A percentile compares a stretch with the other conserved stretches of the same genome.
Conservation (phyloP, 495 filamentous ascomycete genomes). For the Penicillium herquei region DNA sequence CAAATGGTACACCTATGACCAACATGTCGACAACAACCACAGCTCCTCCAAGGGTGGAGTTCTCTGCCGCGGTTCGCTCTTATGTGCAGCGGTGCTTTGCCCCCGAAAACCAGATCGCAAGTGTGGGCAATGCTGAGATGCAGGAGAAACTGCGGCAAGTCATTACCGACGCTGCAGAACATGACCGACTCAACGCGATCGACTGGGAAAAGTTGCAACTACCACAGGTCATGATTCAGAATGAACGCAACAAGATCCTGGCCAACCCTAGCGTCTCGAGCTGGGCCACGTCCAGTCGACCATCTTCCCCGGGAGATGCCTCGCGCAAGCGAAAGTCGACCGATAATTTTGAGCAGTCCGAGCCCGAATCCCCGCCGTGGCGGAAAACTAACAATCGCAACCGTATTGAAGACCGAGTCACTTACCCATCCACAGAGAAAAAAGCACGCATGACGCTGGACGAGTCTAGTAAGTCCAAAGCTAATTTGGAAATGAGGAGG, state of each 20-base stretch:
- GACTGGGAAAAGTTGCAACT: constrained; percentile 83
- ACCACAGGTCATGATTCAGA: constrained; percentile 82
- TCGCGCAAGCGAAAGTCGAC: constrained; percentile 79
- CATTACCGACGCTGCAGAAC: constrained; percentile 76
- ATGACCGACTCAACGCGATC: constrained; percentile 61
- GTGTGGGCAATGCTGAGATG: constrained; percentile 67
- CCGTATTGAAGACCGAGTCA: constrained; percentile 74
- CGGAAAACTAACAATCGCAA: constrained; percentile 62
- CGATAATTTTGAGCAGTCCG: constrained; percentile 50
- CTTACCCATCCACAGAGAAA: constrained; percentile 61
- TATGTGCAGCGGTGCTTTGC: constrained; percentile 87
- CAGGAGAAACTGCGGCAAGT: constrained; percentile 79
- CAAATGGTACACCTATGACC: constrained; percentile 23
- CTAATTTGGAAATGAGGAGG: constrained; percentile 82
- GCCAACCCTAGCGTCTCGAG: constrained; percentile 38
- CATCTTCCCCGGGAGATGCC: constrained; percentile 30
- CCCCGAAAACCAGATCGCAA: constrained; percentile 62
- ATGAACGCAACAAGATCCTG: constrained; percentile 58
- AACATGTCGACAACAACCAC: constrained; percentile 17
- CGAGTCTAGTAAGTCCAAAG: constrained; percentile 80
- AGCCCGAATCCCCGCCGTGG: constrained; percentile 63
- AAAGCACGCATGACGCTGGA: constrained; percentile 52
- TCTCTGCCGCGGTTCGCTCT: constrained; percentile 69
- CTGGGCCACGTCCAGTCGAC: constrained; percentile 32
- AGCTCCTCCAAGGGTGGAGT: constrained; percentile 56